Conservation (phyloP, 352 stramenopile species). For the Pilasporangium apinafurcum region DNA sequence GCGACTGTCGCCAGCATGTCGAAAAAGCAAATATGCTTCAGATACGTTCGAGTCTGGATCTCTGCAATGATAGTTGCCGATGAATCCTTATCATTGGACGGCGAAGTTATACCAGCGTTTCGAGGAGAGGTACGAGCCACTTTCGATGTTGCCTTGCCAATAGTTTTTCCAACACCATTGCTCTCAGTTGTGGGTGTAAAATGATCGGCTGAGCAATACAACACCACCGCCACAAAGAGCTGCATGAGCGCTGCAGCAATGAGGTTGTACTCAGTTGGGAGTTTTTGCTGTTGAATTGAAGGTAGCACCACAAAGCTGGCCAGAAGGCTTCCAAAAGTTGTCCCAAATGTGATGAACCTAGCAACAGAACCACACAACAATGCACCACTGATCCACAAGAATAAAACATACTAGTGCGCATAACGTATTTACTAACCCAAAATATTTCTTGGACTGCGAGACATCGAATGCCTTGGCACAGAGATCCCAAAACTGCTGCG, state of each 20-base stretch:
- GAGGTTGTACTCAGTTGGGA: conserved; percentile 72
- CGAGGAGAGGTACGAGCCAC: not conserved
- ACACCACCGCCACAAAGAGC: conserved; percentile 46
- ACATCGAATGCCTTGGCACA: conserved; percentile 79
- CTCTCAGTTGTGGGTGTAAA: conserved; percentile 18
- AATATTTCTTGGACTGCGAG: conserved; percentile 79
- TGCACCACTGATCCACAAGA: not conserved
- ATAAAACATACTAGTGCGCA: not conserved
- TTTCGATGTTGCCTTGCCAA: conserved; percentile 5
- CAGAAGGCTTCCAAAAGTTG: conserved; percentile 69
- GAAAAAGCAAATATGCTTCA: conserved; percentile 87
- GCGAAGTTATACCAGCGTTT: not conserved
- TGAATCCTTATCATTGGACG: too few species aligned
- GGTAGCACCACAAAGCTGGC: conserved; percentile 73
- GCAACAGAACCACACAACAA: not conserved
- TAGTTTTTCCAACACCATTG: not conserved
- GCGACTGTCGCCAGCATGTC: conserved; percentile 77
- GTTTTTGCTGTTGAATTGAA: conserved; percentile 28
- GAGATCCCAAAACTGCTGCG: conserved; percentile 84
- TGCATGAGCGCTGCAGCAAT: conserved; percentile 46
- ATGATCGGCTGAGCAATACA: conserved; percentile 42
- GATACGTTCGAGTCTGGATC: conserved; percentile 66
- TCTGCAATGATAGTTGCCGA: conserved; percentile 40
- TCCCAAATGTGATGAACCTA: conserved; percentile 78
- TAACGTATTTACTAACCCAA: conserved; percentile 29